A percentile compares a stretch with the other conserved stretches of the same genome.
These are phyloP conservation scores for Truncatella angustata DNA, from an alignment of 2,329 filamentous ascomycete genomes.

Conservation along the genomic window DNA sequence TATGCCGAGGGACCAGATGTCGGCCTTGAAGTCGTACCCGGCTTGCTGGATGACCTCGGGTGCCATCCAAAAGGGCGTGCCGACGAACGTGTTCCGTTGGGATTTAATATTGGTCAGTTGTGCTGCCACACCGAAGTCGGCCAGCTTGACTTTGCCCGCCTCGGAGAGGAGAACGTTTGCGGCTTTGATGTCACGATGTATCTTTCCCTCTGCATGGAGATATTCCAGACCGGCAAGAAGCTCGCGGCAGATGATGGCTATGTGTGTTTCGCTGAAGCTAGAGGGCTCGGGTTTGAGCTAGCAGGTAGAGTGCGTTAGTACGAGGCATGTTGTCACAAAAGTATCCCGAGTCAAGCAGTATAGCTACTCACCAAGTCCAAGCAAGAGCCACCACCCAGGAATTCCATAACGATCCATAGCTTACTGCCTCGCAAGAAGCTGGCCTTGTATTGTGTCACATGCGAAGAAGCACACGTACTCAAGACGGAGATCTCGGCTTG, in stretches of 20 bases:
- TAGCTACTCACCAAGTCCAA: constrained; percentile 83
- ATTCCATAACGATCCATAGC: constrained; percentile 99
- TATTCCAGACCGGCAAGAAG: constrained; percentile 89
- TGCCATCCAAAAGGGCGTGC: constrained; percentile 97
- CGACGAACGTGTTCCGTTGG: constrained; percentile 94
- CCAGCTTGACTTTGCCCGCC: constrained; percentile 87
- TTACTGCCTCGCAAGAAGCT: constrained; percentile 96
- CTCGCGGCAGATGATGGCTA: constrained; percentile 92
- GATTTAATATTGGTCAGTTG: constrained; percentile 98
- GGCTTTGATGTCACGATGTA: constrained; percentile 95
- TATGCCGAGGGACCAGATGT: constrained; percentile 91
- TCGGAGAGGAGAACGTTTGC: constrained; percentile 94
- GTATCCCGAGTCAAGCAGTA: too few relatives aligned
- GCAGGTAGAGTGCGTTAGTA: constrained; percentile 28
- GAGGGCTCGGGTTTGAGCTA: constrained; percentile 77
- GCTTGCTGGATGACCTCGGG: constrained; percentile 91
- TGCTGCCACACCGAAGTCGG: constrained; percentile 95
- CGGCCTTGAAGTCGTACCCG: constrained; percentile 80
- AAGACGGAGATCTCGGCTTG: constrained; percentile 95
- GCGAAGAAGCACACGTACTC: constrained; percentile 90
- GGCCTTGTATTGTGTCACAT: constrained; percentile 93
- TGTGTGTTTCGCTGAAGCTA: constrained; percentile 82
- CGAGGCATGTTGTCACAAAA: too few relatives aligned
- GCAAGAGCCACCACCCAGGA: constrained; percentile 90
- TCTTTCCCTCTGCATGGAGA: constrained; percentile 89